Evolutionary conservation across 2,329 filamentous ascomycete genomes (phyloP).

Genomic region (Westerdykella aurantiaca): DNA sequence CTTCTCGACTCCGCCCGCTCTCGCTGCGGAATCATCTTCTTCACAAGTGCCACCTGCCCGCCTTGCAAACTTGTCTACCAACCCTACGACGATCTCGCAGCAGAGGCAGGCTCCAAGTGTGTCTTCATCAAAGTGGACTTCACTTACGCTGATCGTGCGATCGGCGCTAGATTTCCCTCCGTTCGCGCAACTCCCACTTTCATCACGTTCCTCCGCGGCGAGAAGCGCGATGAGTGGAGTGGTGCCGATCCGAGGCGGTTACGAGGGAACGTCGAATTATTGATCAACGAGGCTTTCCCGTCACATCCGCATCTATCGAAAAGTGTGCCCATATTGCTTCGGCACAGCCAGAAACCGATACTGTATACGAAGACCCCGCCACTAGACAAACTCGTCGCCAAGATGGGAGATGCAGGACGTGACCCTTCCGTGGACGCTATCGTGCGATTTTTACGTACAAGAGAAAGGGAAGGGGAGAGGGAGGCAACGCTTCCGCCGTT

Average conservation of each 20-base stretch:
- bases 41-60: conserved; percentile 80
- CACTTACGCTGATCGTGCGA: conserved; percentile 57
- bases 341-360: conserved; percentile 60
- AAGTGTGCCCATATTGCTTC: conserved; percentile 63
- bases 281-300: conserved; percentile 70
- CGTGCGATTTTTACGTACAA: conserved; percentile 64
- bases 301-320: conserved; percentile 70
- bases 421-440: conserved; percentile 59
- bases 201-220: conserved; percentile 71
- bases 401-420: conserved; percentile 62
- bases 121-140: conserved; percentile 80
- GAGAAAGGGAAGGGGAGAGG: conserved; percentile 52
- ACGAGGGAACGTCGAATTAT: conserved; percentile 63
- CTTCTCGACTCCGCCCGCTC: conserved; percentile 55
- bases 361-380: conserved; percentile 75
- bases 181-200: conserved; percentile 83
- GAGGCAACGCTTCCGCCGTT: conserved; percentile 63
- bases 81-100: conserved; percentile 71
- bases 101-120: conserved; percentile 62
- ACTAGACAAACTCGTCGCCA: conserved; percentile 71
- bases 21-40: conserved; percentile 79
- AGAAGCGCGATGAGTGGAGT: conserved; percentile 72
- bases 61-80: conserved; percentile 83
- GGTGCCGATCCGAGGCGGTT: conserved; percentile 67
- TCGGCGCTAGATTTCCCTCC: conserved; percentile 53